Conservation (phyloP, 306 rosid genomes). For the Vicia faba region DNA sequence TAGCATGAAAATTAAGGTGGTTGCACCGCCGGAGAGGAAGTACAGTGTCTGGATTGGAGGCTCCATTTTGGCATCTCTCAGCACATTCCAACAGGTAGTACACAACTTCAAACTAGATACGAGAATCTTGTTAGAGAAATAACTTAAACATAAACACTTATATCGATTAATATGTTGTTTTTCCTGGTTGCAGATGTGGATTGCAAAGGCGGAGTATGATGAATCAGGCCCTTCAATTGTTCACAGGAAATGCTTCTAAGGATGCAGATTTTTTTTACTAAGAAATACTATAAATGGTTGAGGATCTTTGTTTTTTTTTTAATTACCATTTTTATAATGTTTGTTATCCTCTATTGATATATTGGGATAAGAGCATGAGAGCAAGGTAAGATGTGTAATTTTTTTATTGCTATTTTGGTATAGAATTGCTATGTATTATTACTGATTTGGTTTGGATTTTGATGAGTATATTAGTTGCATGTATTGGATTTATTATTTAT, state of each 20-base stretch:
- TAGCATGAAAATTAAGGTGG: slow-evolving; percentile 96
- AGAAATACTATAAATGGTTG: slow-evolving; percentile 57
- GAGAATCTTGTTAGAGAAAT: neutral
- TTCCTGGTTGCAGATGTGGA: slow-evolving; percentile 81
- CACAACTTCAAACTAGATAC: neutral
- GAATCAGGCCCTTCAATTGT: slow-evolving; percentile 97
- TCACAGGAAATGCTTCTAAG: slow-evolving; percentile 97
- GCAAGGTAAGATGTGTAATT: slow-evolving; percentile 54
- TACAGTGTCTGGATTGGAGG: slow-evolving; percentile 99
- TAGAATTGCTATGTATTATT: slow-evolving; percentile 53
- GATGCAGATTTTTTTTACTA: slow-evolving; percentile 43
- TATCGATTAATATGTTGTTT: neutral
- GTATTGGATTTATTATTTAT: slow-evolving; percentile 32
- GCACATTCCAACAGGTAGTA: slow-evolving; percentile 99
- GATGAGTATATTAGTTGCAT: slow-evolving; percentile 11
- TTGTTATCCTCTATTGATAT: slow-evolving; percentile 45
- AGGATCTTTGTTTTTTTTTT: slow-evolving; percentile 40
- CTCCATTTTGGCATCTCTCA: slow-evolving; percentile 95
- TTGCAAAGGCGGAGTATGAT: slow-evolving; percentile 92
- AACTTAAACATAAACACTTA: neutral
- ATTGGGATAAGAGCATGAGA: slow-evolving; percentile 64
- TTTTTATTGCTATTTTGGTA: slow-evolving; percentile 34
- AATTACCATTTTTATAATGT: slow-evolving; percentile 51
- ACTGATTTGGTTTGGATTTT: slow-evolving; percentile 54
- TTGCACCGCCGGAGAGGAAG: slow-evolving; percentile 96